Evolutionary conservation across 1,284 basidiomycete species (phyloP), one percentile per base, ranked within the genome.

Genomic region (Trichosporon sp.): DNA sequence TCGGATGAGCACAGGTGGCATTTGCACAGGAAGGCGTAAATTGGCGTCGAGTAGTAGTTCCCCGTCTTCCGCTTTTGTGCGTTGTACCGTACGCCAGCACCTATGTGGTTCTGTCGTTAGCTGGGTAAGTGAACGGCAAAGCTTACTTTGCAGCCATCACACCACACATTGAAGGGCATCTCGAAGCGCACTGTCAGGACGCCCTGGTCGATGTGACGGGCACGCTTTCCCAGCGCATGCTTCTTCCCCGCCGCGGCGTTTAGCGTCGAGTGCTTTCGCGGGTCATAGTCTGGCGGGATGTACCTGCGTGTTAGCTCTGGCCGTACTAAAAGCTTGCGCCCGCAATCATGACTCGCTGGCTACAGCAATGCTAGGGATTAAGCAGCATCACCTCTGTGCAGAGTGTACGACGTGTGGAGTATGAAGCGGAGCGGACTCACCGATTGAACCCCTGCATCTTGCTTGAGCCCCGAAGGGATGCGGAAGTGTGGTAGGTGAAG

Each of bases 31-130:
- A 99, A 99, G 0, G 88, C 89, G 78, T 84, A 98, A 61, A 99
- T 96, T 2, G 94, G 91, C 0, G 95, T 98, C 0, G 89, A 90
- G 74, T 91, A 92, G 81, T 99, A 99, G 69, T 86, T 88, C n/a
- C 95, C 96, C 19, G 96, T 86, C 79, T 95, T 96, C 81, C 89
- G 89, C 85, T 99, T 99, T 79, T 97, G 93, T 0, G 96, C 96
- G 73, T 99, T 99, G 84, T 96, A 99, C 2, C 96, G 90, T 3
- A 97, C 95, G 29, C 95, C 94, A 86, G 95, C 95, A 16, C 94
- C 94, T 65, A 97, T 92, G 81, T 96, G 94, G 71, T 89, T 90
- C 79, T 76, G 63, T 14, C 44, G 59, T 68, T 49, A 67, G 65
- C 56, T 31, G 23, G 23, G 23, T 16, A 14, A 21, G 25, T 46